Base-by-base conservation (phyloP, 495 filamentous ascomycete species). In the Lophiostoma macrostomum region DNA sequence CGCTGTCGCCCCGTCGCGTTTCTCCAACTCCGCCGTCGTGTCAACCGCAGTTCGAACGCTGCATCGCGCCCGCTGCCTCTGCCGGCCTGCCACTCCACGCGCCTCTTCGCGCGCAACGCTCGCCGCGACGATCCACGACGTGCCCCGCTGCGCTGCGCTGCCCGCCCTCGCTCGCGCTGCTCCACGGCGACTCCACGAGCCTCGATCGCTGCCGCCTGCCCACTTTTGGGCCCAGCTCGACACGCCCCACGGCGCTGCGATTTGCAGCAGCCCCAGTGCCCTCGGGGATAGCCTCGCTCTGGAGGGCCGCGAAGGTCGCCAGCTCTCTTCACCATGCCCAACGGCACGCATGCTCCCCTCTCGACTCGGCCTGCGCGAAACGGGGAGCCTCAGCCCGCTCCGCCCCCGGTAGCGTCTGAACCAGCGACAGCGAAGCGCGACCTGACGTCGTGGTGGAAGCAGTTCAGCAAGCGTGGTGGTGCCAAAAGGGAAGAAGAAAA, bases 401-500 rank as follows among this genome's bases (percentile, higher is more conserved):
- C 62, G n/a, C 29, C 50, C 47, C 35, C 55, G 30, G 20, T 38
- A 36, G 35, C 62, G 1, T 52, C 41, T 16, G 69, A 71, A 35
- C 45, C 55, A 5, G 64, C 85, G 8, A 83, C 88, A 28, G 84
- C 80, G 44, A 90, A 82, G 70, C 80, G 86, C 64, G 88, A 94
- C 63, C 74, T 95, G 49, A 83, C 87, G 61, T 88, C 84, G 23
- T 96, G 90, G 90, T 95, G 90, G 90, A 90, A 84, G 71, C 79
- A 80, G 41, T 95, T 96, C 73, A 63, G 46, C 42, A 89, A 87
- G 70, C 77, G 82, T 27, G 49, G 59, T 16, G 81, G 82, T 39
- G 73, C 78, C 12, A 84, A 84, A 65, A 83, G 84, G 65, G 86
- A 90, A 58, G 88, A 91, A 50, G 72, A 80, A 48, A 86, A 89